Base-by-base conservation (phyloP, 2,329 filamentous ascomycete genomes). In the Orbilia javanica region DNA sequence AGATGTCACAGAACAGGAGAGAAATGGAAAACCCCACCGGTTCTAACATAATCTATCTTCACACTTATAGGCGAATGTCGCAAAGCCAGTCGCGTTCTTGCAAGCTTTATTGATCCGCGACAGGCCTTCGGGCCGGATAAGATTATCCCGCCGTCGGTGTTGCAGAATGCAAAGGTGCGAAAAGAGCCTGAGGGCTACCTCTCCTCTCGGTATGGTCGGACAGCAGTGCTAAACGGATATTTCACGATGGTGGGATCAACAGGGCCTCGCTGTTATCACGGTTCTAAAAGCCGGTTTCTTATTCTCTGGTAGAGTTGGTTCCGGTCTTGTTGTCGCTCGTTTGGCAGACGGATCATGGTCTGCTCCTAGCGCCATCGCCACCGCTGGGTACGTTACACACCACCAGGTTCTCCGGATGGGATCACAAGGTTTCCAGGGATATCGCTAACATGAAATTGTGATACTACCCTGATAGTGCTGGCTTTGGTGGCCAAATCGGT, bases 111-210 rank as follows among this genome's bases (percentile, higher is more conserved):
- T 84, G 96, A 98, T 84, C 96, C 96, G 20, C 89, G 91, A 83
- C 95, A 98, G 86, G 87, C 95, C 20, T 97, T 98, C 84, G 94
- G 95, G 4, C 95, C 96, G 70, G 96, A 98, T 85, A 98, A 98
- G 85, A 91, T 99, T 84, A 99, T 99, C 82, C 96, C 96, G 62
- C 94, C 95, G 6, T 89, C 91, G 65, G 89, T 99, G 81, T 90
- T 99, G 82, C 92, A 92, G 80, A 93, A 93, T 84, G 96, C 96
- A 82, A 97, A 99, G 90, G 92, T 93, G 85, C 81, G 62, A 27
- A n/a, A n/a, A 22, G 7, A 44, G 36, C 57, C 20, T 31, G 11
- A 7, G 25, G 3, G 36, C 29, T 25, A 5, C 42, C 18, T 34
- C 18, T n/a, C 48, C 31, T 15, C n/a, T 71, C 55, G 39, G 46